Evolutionary conservation across 441 rosid species (phyloP).

Genomic region (Jatropha multifida): DNA sequence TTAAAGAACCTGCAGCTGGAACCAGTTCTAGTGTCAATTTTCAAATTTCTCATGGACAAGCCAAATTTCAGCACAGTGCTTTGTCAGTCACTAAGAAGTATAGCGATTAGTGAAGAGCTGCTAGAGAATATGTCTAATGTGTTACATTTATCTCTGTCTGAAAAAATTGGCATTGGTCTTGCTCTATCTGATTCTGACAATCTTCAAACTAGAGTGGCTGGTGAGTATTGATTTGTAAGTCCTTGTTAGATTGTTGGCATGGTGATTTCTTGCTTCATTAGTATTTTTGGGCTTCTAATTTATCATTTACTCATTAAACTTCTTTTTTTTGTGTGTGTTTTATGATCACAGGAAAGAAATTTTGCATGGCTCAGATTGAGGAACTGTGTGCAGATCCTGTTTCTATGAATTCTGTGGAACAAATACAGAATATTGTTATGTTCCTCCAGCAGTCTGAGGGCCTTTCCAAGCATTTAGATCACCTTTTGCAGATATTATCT

Average conservation of each 20-base stretch:
- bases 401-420: constrained; percentile 56
- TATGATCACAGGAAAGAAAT: constrained; percentile 57
- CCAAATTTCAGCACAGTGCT: constrained; percentile 68
- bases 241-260: constrained; percentile 9
- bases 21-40: constrained; percentile 49
- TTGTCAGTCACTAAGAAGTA: constrained; percentile 54
- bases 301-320: constrained; percentile 6
- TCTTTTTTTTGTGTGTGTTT: constrained; percentile 1
- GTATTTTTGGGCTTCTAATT: neutral
- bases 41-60: constrained; percentile 55
- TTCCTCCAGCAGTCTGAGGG: constrained; percentile 80
- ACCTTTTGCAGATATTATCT: constrained; percentile 68
- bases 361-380: constrained; percentile 68
- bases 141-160: constrained; percentile 56
- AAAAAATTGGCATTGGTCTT: constrained; percentile 72
- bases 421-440: constrained; percentile 68
- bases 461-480: constrained; percentile 68
- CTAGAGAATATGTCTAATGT: constrained; percentile 51
- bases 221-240: constrained; percentile 34
- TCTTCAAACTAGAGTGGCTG: constrained; percentile 49
- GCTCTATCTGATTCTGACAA: constrained; percentile 67
- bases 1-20: constrained; percentile 45
- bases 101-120: constrained; percentile 49
- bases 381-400: constrained; percentile 52
- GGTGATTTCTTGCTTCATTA: constrained; percentile 7